phyloP scores from a whole-genome alignment of 1,139 yeast genomes.

The Hyphopichia burtonii region DNA sequence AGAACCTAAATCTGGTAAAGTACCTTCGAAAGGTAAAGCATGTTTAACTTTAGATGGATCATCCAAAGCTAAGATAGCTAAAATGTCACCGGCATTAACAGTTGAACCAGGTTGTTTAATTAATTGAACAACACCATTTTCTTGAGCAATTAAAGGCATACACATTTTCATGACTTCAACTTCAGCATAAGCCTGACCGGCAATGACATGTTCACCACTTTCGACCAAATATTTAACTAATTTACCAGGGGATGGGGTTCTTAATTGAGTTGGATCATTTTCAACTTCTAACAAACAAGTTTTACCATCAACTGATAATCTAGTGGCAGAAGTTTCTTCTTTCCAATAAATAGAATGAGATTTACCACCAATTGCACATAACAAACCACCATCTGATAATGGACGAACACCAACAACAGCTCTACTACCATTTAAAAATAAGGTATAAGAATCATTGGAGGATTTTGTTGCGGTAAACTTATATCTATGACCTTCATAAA shows the following conservation, averaged over 20 bases:
- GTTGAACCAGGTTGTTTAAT: constrained; percentile 99
- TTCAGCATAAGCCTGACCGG: constrained; percentile 96
- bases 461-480: constrained; percentile 95
- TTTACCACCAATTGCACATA: constrained; percentile 85
- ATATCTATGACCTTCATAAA: constrained; percentile 89
- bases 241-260: constrained; percentile 99
- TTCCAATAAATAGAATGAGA: constrained; percentile 97
- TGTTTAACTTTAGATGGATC: constrained; percentile 98
- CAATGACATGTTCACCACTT: constrained; percentile 86
- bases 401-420: constrained; percentile 84
- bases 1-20: constrained; percentile 83
- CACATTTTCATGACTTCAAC: constrained; percentile 99
- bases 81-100: constrained; percentile 91
- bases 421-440: constrained; percentile 91
- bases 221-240: constrained; percentile 90
- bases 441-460: constrained; percentile 76
- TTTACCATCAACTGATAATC: constrained; percentile 91
- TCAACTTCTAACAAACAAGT: constrained; percentile 92
- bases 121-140: constrained; percentile 88
- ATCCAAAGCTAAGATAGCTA: constrained; percentile 90
- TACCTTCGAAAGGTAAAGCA: constrained; percentile 93
- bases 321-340: constrained; percentile 95
- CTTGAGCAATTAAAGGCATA: constrained; percentile 89
- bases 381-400: constrained; percentile 90
- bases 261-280: constrained; percentile 96